These are phyloP conservation scores for Geotrichum restrictum DNA, from an alignment of 1,139 yeast genomes.

Conservation along the genomic window DNA sequence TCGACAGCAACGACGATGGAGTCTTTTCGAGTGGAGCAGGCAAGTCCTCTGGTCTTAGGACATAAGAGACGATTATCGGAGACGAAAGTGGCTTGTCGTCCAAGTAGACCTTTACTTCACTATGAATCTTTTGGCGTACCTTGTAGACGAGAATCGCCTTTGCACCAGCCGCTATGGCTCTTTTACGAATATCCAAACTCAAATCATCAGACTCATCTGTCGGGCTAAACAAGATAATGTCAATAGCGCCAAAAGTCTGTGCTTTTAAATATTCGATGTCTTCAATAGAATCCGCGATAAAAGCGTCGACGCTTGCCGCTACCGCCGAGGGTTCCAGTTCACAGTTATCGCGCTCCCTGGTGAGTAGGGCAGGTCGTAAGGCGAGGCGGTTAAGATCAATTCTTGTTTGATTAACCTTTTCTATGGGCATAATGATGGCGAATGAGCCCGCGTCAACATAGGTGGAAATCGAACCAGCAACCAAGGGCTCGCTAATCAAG, in stretches of 20 bases:
- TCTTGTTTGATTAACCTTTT: slow-evolving; percentile 1
- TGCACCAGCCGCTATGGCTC: slow-evolving; percentile 13
- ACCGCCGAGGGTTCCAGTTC: too few species aligned
- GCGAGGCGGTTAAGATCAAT: slow-evolving; percentile 1
- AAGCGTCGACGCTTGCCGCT: too few species aligned
- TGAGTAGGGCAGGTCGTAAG: slow-evolving; percentile 10
- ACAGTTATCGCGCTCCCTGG: slow-evolving; percentile 4
- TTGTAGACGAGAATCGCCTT: slow-evolving; percentile 3
- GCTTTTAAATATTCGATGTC: slow-evolving; percentile 5
- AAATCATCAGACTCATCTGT: neutral
- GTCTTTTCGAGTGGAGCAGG: slow-evolving; percentile 2
- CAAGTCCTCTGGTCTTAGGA: neutral
- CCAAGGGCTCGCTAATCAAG: too few species aligned
- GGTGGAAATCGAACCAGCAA: too few species aligned
- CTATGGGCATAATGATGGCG: slow-evolving; percentile 7
- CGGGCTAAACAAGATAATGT: slow-evolving; percentile 4
- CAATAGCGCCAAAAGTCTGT: neutral
- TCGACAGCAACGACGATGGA: neutral
- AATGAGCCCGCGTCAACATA: too few species aligned
- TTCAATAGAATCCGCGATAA: slow-evolving; percentile 12
- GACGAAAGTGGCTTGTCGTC: slow-evolving; percentile 1
- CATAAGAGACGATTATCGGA: neutral
- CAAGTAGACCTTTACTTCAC: neutral
- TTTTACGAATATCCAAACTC: neutral
- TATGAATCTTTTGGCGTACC: slow-evolving; percentile 3